Conservation (phyloP, 495 filamentous ascomycete species). For the Penicillium lagena region DNA sequence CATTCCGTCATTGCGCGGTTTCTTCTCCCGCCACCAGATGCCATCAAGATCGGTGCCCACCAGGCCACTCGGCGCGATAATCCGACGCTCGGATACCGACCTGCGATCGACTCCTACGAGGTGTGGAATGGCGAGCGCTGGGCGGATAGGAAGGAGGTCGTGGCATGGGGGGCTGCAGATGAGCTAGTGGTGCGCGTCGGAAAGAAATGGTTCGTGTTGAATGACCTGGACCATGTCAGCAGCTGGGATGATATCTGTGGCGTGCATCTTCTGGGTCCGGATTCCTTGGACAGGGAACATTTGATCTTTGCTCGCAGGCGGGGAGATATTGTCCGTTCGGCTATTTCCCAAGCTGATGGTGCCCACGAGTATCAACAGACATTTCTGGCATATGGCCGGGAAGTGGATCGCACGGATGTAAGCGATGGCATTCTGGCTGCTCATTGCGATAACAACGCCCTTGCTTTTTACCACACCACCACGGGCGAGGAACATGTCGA, state of each 20-base stretch:
- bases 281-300: constrained; percentile 22
- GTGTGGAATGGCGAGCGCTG: constrained; percentile 44
- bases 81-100: constrained; percentile 60
- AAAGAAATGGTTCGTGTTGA: constrained; percentile 47
- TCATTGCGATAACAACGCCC: constrained; percentile 33
- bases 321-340: constrained; percentile 32
- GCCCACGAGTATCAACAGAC: constrained; percentile 23
- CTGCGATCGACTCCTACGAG: constrained; percentile 57
- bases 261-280: constrained; percentile 44
- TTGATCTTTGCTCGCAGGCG: constrained; percentile 35
- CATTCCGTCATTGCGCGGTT: constrained; percentile 51
- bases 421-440: constrained; percentile 33
- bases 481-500: constrained; percentile 20
- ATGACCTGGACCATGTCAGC: constrained; percentile 41
- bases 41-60: constrained; percentile 20
- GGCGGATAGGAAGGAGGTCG: constrained; percentile 48
- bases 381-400: constrained; percentile 23
- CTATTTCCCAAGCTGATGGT: constrained; percentile 19
- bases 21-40: constrained; percentile 34
- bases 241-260: constrained; percentile 61
- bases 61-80: constrained; percentile 29
- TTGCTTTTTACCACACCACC: constrained; percentile 42
- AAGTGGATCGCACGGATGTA: constrained; percentile 28
- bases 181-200: constrained; percentile 42
- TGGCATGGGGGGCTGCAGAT: constrained; percentile 58